Conservation (phyloP, 2,329 filamentous ascomycete species). For the Kalaharituber pfeilii region DNA sequence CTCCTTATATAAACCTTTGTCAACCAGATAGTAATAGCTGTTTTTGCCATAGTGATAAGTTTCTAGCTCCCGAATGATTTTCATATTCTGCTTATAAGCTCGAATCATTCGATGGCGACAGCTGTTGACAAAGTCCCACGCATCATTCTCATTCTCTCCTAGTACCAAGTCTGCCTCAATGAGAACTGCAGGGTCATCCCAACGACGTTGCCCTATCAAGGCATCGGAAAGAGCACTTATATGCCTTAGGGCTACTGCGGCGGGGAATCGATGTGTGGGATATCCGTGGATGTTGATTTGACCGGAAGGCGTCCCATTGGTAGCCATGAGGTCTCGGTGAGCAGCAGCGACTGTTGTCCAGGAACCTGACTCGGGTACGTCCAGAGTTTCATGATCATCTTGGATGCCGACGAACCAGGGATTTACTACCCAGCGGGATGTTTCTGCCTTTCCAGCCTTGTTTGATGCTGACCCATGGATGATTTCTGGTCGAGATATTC, state of each 20-base stretch:
- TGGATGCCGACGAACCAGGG: neutral
- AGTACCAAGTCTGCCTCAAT: neutral
- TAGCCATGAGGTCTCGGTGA: neutral
- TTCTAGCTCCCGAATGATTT: neutral
- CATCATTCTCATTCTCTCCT: neutral
- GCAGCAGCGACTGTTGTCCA: neutral
- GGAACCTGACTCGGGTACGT: neutral
- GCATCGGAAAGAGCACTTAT: neutral
- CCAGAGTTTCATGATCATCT: neutral
- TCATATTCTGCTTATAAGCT: neutral
- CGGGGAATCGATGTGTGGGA: neutral
- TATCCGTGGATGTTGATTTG: neutral
- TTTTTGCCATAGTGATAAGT: neutral
- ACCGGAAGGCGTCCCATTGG: neutral
- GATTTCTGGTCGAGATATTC: conserved; percentile 5
- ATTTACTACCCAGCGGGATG: neutral
- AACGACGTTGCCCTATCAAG: neutral
- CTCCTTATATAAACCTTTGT: no score
- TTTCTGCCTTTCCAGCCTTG: neutral
- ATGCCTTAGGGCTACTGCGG: neutral
- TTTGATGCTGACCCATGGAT: neutral
- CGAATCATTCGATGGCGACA: neutral
- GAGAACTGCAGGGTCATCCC: neutral
- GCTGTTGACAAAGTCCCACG: neutral
- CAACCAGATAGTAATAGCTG: neutral